These are phyloP conservation scores for Solanum pinnatisectum DNA, from an alignment of 257 asterid species.

Conservation along the genomic window DNA sequence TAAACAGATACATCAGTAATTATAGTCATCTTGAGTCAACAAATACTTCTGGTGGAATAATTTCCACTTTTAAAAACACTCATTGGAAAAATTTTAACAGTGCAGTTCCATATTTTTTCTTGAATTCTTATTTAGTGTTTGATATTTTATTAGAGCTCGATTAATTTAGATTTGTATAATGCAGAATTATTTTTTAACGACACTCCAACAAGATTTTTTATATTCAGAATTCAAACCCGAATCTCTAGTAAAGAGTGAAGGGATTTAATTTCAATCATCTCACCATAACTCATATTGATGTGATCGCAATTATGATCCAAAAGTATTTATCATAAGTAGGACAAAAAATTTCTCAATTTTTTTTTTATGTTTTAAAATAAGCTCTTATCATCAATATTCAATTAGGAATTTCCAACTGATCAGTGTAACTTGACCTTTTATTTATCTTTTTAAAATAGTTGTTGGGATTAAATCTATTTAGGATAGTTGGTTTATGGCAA, in stretches of 20 bases:
- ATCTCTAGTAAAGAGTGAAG: no score
- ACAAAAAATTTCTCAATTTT: not conserved
- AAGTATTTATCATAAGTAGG: not conserved
- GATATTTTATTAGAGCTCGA: no score
- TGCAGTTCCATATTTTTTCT: not conserved
- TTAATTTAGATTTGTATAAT: no score
- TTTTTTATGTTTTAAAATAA: fast-evolving
- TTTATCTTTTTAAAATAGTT: not conserved
- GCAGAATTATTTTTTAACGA: not conserved
- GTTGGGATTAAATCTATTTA: not conserved
- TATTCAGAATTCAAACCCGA: fast-evolving
- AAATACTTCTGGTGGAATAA: not conserved
- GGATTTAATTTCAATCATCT: no score
- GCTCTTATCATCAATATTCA: not conserved
- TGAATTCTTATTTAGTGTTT: no score
- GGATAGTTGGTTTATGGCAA: not conserved
- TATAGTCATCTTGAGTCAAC: no score
- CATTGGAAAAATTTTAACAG: not conserved
- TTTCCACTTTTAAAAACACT: not conserved
- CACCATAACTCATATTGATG: not conserved
- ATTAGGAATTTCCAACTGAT: not conserved
- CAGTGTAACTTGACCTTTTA: not conserved
- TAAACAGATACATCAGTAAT: not conserved
- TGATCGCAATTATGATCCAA: no score
- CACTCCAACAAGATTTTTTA: no score